Base-by-base conservation (phyloP, 495 filamentous ascomycete genomes). In the Aspergillus saccharolyticus region DNA sequence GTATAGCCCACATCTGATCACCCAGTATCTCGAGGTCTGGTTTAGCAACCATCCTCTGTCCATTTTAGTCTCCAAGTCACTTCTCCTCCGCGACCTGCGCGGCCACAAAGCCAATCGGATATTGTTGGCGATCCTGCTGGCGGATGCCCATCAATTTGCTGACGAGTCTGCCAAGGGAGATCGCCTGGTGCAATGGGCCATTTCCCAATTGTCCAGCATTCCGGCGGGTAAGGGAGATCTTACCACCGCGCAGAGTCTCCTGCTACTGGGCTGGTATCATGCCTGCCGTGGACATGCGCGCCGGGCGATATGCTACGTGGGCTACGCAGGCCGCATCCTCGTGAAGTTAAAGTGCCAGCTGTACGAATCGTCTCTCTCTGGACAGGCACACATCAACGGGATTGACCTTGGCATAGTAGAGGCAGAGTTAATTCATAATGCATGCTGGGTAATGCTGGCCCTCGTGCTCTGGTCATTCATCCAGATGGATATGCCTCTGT, bases 11-110 rank as follows among this genome's bases (percentile, higher is more conserved):
- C 55, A 57, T 19, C 55, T 22, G 7, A 52, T 57, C 42, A 4
- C 46, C 10, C 49, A 57, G 43, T 28, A 52, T 7, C 24, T 57
- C 2, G 55, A 57, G 33, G n/a, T 57, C n/a, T 57, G 55, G 55
- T 57, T 53, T n/a, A 22, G 22, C 2, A 15, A 21, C 22, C 55
- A 57, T 47, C 55, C 55, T 20, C 12, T 57, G 20, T 57, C 55
- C n/a, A 9, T 43, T 0, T 21, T 57, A 12, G 18, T 57, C 8
- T 57, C 55, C 6, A 57, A 57, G 39, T 52, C 55, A 4, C 42
- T 57, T 14, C 55, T 57, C 0, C 28, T 44, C 10, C 33, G 24
- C 12, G 42, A 45, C 17, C 19, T 53, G 3, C 24, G 46, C 9
- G 19, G 46, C 14, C 48, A 16, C 1, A 46, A 24, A 14, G 49